Conservation (phyloP, 225 moss, liverwort and hornwort species). For the Anthoceros angustus region DNA sequence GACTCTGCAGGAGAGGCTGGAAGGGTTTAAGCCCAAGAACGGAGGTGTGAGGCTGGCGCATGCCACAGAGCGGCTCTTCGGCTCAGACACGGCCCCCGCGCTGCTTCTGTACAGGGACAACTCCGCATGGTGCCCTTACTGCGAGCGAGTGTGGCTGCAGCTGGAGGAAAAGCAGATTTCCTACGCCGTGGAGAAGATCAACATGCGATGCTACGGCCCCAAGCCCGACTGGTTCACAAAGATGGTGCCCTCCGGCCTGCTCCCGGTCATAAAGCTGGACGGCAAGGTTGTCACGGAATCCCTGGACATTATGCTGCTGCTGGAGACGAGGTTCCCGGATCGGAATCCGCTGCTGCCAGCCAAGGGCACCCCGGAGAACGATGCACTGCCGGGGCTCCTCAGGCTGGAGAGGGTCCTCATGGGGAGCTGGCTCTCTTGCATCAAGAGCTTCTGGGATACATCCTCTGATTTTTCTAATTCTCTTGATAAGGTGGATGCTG, state of each 20-base stretch:
- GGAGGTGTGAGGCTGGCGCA: constrained; percentile 29
- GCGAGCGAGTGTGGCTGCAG: constrained; percentile 81
- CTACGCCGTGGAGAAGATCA: constrained; percentile 63
- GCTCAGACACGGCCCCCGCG: constrained; percentile 25
- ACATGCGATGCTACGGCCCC: constrained; percentile 74
- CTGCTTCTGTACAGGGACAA: constrained; percentile 68
- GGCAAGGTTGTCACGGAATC: constrained; percentile 46
- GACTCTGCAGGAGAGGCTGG: constrained; percentile 23
- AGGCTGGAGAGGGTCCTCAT: constrained; percentile 39
- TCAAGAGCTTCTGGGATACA: constrained; percentile 36
- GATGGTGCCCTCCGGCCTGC: constrained; percentile 68
- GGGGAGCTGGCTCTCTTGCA: constrained; percentile 45
- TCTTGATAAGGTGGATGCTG: constrained; percentile 41
- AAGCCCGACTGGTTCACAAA: constrained; percentile 64
- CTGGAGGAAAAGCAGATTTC: constrained; percentile 73
- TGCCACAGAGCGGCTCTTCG: constrained; percentile 34
- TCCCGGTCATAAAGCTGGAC: constrained; percentile 57
- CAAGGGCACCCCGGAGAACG: constrained; percentile 19
- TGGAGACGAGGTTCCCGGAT: constrained; percentile 56
- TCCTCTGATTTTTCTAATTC: constrained; percentile 23
- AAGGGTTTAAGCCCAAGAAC: neutral
- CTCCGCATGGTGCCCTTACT: constrained; percentile 81
- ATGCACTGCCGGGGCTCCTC: constrained; percentile 30
- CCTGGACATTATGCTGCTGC: constrained; percentile 64
- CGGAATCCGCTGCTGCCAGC: constrained; percentile 43